Evolutionary conservation across 257 asterid species (phyloP).

Genomic region (Salvia hispanica): DNA sequence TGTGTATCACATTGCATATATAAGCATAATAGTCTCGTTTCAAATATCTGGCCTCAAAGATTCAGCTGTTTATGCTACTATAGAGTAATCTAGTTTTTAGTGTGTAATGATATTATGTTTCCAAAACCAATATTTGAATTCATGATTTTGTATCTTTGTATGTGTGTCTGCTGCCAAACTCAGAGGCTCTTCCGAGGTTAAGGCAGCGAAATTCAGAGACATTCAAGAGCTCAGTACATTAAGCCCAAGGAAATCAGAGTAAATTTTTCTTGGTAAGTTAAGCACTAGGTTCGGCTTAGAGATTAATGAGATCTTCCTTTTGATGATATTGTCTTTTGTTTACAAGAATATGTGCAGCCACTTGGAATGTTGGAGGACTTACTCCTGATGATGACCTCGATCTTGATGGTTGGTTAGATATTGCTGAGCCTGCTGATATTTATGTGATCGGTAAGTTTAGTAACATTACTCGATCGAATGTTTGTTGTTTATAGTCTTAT

Average conservation of each 20-base stretch:
- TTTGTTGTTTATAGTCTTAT: background rate
- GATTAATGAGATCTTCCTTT: background rate
- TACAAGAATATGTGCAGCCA: constrained; percentile 57
- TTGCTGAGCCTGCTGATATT: constrained; percentile 79
- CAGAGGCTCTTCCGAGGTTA: constrained; percentile 66
- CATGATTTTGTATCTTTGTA: background rate
- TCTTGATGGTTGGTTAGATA: constrained; percentile 74
- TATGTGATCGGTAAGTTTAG: constrained; percentile 74
- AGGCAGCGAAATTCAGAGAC: constrained; percentile 92
- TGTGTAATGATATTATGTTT: constrained; percentile 2
- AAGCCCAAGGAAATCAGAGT: constrained; percentile 78
- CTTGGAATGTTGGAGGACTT: constrained; percentile 86
- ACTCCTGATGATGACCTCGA: constrained; percentile 76
- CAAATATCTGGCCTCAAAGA: background rate
- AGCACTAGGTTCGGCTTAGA: too few species aligned
- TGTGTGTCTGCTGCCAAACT: constrained; percentile 7
- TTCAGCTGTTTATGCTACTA: background rate
- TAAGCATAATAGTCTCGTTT: background rate
- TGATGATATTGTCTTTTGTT: constrained; percentile 14
- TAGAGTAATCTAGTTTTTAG: background rate
- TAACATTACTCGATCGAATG: background rate
- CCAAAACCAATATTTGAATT: constrained; percentile 14
- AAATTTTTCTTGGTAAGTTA: constrained; percentile 23
- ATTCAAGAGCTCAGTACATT: constrained; percentile 78
- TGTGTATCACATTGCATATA: background rate